These are phyloP conservation scores for Allantophomopsis cytisporea DNA, from an alignment of 2,329 filamentous ascomycete species.

Conservation along the genomic window DNA sequence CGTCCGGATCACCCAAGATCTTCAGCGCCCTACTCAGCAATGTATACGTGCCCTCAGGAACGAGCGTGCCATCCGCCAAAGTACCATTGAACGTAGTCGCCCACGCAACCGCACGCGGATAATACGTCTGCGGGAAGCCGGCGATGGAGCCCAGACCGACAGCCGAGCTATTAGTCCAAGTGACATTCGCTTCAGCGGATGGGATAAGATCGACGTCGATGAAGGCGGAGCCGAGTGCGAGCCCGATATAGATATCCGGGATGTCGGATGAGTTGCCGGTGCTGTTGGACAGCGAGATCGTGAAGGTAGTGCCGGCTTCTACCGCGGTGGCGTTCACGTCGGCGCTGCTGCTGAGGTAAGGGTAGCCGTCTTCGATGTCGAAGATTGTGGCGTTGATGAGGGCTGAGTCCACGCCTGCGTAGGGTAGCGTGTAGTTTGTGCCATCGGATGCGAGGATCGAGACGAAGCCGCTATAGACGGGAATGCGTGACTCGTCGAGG, in stretches of 20 bases:
- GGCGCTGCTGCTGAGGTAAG: slow-evolving; percentile 9
- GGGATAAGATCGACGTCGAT: no score
- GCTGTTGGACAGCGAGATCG: slow-evolving; percentile 11
- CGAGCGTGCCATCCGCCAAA: neutral
- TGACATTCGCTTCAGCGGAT: no score
- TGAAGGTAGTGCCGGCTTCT: slow-evolving; percentile 23
- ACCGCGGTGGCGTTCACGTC: slow-evolving; percentile 9
- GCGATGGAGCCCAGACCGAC: slow-evolving; percentile 8
- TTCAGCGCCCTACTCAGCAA: neutral
- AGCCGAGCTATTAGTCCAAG: no score
- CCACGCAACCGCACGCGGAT: neutral
- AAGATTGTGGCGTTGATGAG: slow-evolving; percentile 14
- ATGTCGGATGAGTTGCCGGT: no score
- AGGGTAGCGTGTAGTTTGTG: slow-evolving; percentile 23
- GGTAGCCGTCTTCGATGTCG: slow-evolving; percentile 3
- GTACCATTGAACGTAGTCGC: neutral
- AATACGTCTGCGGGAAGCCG: slow-evolving; percentile 2
- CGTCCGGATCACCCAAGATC: slow-evolving; percentile 1
- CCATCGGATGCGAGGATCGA: slow-evolving; percentile 26
- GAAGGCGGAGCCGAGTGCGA: no score
- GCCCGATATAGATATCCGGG: no score
- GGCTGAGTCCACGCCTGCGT: slow-evolving; percentile 25
- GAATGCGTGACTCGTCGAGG: slow-evolving; percentile 21
- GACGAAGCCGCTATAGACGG: slow-evolving; percentile 33
- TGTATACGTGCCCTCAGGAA: neutral